phyloP scores from a whole-genome alignment of 768 basidiomycete species.

The Ramaria sp. region DNA sequence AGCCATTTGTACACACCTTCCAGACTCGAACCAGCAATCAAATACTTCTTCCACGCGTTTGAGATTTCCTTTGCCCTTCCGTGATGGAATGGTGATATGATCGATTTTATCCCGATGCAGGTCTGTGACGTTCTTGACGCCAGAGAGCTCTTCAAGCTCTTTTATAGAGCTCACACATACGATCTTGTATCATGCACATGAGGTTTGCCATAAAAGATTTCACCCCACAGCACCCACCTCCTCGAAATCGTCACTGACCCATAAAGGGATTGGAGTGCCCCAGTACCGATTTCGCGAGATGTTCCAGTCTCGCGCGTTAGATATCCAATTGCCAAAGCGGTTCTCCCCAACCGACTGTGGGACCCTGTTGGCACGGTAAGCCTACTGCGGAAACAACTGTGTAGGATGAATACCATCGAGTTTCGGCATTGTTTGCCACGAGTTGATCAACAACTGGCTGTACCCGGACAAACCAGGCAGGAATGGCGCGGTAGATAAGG shows the following conservation, averaged over 20 bases:
- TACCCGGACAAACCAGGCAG: conserved; percentile 92
- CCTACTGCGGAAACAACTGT: neutral
- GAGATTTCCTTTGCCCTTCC: conserved; percentile 67
- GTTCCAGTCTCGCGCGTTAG: conserved; percentile 99
- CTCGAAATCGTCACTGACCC: conserved; percentile 87
- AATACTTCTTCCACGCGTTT: conserved; percentile 96
- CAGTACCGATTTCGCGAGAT: conserved; percentile 98
- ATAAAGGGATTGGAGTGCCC: conserved; percentile 96
- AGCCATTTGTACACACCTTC: conserved; percentile 50
- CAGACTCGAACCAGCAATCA: conserved; percentile 99
- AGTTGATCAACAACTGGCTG: conserved; percentile 76
- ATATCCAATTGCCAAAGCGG: conserved; percentile 94
- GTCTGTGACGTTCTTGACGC: conserved; percentile 74
- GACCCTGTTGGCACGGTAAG: conserved; percentile 46
- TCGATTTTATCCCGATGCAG: conserved; percentile 93
- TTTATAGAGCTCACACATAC: conserved; percentile 81
- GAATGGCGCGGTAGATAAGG: conserved; percentile 90
- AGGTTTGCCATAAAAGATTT: neutral
- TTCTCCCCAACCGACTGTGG: conserved; percentile 84
- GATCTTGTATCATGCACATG: conserved; percentile 33
- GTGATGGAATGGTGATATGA: conserved; percentile 90
- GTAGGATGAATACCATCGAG: conserved; percentile 55
- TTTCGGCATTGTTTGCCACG: conserved; percentile 81
- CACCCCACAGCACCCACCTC: conserved; percentile 42
- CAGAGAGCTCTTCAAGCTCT: conserved; percentile 79